A percentile compares a stretch with the other conserved stretches of the same genome.
Evolutionary conservation across 805 yeast species (phyloP).

Genomic region (Hanseniaspora occidentalis): DNA sequence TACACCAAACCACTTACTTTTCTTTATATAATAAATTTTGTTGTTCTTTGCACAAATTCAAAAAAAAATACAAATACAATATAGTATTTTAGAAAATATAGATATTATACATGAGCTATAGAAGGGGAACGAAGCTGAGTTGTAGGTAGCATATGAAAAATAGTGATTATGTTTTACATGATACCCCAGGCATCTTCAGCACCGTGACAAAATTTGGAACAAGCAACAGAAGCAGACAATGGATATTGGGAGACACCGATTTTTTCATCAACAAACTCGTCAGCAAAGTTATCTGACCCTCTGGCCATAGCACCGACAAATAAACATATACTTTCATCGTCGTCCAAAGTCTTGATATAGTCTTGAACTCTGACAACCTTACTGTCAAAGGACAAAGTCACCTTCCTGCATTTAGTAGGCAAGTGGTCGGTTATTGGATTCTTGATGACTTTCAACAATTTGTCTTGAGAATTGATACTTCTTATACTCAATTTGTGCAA

Average conservation of each 20-base stretch:
- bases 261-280: slow-evolving; percentile 92
- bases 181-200: slow-evolving; percentile 98
- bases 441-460: slow-evolving; percentile 83
- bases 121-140: too few species aligned
- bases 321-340: slow-evolving; percentile 90
- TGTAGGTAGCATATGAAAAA: too few species aligned
- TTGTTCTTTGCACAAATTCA: too few species aligned
- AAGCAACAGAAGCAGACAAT: slow-evolving; percentile 92
- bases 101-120: too few species aligned
- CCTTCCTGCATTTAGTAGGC: slow-evolving; percentile 89
- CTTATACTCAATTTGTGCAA: slow-evolving; percentile 86
- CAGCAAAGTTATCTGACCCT: slow-evolving; percentile 95
- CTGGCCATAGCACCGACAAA: slow-evolving; percentile 99
- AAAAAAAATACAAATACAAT: too few species aligned
- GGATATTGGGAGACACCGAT: slow-evolving; percentile 94
- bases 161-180: slow-evolving; percentile 11
- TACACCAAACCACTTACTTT: too few species aligned
- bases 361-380: slow-evolving; percentile 80
- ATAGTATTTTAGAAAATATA: too few species aligned
- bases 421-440: slow-evolving; percentile 95
- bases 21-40: too few species aligned
- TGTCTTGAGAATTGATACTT: slow-evolving; percentile 91
- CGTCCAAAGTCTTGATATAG: slow-evolving; percentile 64
- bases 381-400: slow-evolving; percentile 88
- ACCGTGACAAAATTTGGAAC: slow-evolving; percentile 96